Evolutionary conservation across 495 filamentous ascomycete genomes (phyloP), one percentile per base, ranked within the genome.

Genomic region (Aspergillus leporis): DNA sequence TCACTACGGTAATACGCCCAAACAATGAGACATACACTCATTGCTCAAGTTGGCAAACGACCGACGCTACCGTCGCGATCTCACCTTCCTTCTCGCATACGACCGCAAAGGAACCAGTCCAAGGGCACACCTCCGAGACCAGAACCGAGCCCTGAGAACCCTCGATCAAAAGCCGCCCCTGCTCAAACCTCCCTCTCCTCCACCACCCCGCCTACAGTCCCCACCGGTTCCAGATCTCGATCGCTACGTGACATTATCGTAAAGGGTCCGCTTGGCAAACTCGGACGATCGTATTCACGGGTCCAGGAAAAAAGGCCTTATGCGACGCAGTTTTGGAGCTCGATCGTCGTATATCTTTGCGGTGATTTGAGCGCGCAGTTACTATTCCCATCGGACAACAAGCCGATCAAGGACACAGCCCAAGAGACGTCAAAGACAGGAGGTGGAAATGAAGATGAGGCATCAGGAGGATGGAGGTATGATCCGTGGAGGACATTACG

Each of bases 301-400:
- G 81, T 82, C 14, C 90, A 94, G 71, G 76, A 80, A 34, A 81
- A 80, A 48, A 70, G 88, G 56, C 93, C 93, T 7, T 91, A 89
- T 67, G 70, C 80, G 9, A 96, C 91, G 4, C 93, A 97, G 75
- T 66, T 96, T 60, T 75, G 76, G 59, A 91, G 84, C 61, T 83
- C 89, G 45, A 71, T 97, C 32, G 77, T 90, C 14, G 89, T 96
- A 51, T 96, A 92, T 69, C 76, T 90, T 16, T 83, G 83, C 41
- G 91, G 91, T 14, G 93, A 97, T 70, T 61, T 96, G 61, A 86
- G 86, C 60, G 91, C 92, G 55, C 93, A 97, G 71, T 59, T 81
- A 16, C 54, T 82, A 5, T 83, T 82, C 56, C 75, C 76, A 2
- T 53, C 71, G 25, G 70, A 77, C 40, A 61, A 52, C 12, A 36